phyloP scores from a whole-genome alignment of 805 yeast genomes.

The Yarrowia sp. region DNA sequence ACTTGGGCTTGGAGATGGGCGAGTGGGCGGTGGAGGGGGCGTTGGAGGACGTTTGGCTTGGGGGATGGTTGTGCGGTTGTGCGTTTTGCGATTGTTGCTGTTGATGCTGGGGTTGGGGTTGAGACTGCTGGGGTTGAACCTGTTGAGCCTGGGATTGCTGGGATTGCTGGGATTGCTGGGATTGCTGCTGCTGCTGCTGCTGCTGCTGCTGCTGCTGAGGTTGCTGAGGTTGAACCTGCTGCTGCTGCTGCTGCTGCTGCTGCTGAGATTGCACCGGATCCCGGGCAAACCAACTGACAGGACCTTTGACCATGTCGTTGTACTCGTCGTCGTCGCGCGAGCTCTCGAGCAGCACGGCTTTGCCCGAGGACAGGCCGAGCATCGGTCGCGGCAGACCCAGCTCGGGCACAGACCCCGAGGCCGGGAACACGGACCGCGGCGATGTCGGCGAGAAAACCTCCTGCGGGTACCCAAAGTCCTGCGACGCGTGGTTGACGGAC shows the following conservation, averaged over 20 bases:
- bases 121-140: slow-evolving; percentile 1
- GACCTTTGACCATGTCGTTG: slow-evolving; percentile 28
- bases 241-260: slow-evolving; percentile 24
- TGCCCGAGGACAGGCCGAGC: slow-evolving; percentile 21
- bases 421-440: slow-evolving; percentile 32
- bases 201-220: slow-evolving; percentile 9
- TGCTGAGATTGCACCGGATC: background rate
- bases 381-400: slow-evolving; percentile 18
- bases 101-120: no score
- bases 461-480: slow-evolving; percentile 23
- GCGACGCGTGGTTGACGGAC: slow-evolving; percentile 7
- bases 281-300: slow-evolving; percentile 26
- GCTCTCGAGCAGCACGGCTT: slow-evolving; percentile 16
- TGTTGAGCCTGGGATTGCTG: slow-evolving; percentile 25
- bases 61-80: no score
- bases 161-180: background rate
- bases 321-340: slow-evolving; percentile 27
- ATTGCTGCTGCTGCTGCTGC: background rate
- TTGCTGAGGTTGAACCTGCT: background rate
- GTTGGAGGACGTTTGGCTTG: no score
- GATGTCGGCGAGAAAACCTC: slow-evolving; percentile 34
- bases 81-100: no score
- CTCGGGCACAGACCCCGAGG: slow-evolving; percentile 22
- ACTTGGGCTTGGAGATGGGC: slow-evolving; percentile 21
- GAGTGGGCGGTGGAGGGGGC: slow-evolving; percentile 25